These are phyloP conservation scores for Calocera viscosa DNA, from an alignment of 768 basidiomycete species.

Conservation along the genomic window DNA sequence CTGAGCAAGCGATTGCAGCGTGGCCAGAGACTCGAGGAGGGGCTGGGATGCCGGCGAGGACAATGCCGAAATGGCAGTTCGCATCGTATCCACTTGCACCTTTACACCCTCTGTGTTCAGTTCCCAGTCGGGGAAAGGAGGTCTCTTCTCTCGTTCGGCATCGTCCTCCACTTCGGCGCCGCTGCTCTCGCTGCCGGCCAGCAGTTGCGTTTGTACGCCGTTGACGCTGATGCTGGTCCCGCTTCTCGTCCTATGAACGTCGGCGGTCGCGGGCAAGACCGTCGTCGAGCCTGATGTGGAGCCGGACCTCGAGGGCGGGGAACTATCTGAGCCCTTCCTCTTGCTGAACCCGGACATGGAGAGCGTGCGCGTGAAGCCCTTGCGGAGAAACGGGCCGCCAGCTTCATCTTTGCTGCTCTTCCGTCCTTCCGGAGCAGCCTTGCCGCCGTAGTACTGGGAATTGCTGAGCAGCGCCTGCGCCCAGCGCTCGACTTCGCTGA, in stretches of 20 bases:
- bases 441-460: slow-evolving; percentile 46
- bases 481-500: slow-evolving; percentile 83
- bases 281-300: not conserved
- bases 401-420: not conserved
- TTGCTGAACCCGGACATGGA: not conserved
- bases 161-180: not conserved
- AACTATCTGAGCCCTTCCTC: not conserved
- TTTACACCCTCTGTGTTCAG: slow-evolving; percentile 26
- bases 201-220: not conserved
- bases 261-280: not conserved
- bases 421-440: not conserved
- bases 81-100: slow-evolving; percentile 65
- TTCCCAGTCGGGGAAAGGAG: slow-evolving; percentile 19
- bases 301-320: not conserved
- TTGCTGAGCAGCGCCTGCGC: slow-evolving; percentile 58
- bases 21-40: slow-evolving; percentile 46
- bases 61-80: slow-evolving; percentile 47
- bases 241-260: not conserved
- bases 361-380: not conserved
- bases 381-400: not conserved
- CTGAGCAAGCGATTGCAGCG: slow-evolving; percentile 45
- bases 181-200: slow-evolving; percentile 1
- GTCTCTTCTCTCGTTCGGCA: slow-evolving; percentile 6
- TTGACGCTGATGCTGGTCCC: not conserved
- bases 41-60: slow-evolving; percentile 36